A percentile compares a stretch with the other conserved stretches of the same genome.
Evolutionary conservation across 1,139 yeast species (phyloP).

Genomic region (Petasospora rhodanensis): DNA sequence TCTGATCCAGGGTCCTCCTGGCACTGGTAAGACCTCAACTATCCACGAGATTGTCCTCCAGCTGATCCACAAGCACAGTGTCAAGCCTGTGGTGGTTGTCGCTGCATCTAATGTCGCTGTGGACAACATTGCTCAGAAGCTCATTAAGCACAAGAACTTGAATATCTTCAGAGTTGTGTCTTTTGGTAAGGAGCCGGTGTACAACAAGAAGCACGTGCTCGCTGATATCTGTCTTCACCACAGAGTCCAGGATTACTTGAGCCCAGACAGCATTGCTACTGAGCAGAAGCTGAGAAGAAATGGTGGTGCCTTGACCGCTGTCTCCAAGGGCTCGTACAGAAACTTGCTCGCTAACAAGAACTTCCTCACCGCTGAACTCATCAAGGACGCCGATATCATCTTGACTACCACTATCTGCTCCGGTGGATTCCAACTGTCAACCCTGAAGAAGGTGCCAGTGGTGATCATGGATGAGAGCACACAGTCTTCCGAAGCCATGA

Average conservation of each 20-base stretch:
- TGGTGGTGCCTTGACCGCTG: constrained; percentile 32
- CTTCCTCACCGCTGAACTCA: constrained; percentile 42
- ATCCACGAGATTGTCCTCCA: constrained; percentile 64
- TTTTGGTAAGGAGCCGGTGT: constrained; percentile 56
- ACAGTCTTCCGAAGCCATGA: constrained; percentile 67
- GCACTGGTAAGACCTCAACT: constrained; percentile 65
- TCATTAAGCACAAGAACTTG: constrained; percentile 44
- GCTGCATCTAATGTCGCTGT: constrained; percentile 77
- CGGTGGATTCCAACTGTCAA: constrained; percentile 59
- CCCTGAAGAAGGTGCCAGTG: constrained; percentile 54
- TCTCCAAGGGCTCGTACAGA: constrained; percentile 43
- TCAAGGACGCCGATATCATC: constrained; percentile 63
- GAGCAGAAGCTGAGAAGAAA: constrained; percentile 39
- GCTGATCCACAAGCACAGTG: constrained; percentile 47
- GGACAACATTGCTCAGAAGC: constrained; percentile 71
- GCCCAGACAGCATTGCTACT: constrained; percentile 40
- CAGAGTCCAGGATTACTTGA: constrained; percentile 47
- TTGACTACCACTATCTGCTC: constrained; percentile 71
- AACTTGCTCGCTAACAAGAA: constrained; percentile 43
- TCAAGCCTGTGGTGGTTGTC: constrained; percentile 64
- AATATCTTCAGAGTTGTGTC: constrained; percentile 54
- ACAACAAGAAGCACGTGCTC: constrained; percentile 49
- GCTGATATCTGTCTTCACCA: constrained; percentile 61
- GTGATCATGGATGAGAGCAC: constrained; percentile 71
- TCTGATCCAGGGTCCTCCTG: constrained; percentile 65